Evolutionary conservation across 1,284 basidiomycete genomes (phyloP), one percentile per base, ranked within the genome.

Genomic region (Moesziomyces globuligerus): DNA sequence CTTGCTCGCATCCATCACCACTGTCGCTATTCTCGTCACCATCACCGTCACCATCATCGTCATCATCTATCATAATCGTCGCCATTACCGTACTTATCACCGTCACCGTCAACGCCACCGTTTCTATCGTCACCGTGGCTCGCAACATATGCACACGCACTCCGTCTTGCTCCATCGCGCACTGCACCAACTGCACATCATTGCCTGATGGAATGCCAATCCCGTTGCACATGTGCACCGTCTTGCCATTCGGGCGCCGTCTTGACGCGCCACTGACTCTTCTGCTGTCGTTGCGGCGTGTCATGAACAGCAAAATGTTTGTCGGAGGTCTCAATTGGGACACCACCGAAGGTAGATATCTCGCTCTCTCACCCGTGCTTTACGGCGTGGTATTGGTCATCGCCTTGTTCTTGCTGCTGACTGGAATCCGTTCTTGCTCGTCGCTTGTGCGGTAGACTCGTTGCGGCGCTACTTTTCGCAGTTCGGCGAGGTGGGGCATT

Each of bases 321-420:
- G 91, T 96, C 79, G 93, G 93, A 72, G 93, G 94, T 71, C 86
- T 96, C 58, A 94, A 95, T 85, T 96, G 94, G 93, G 93, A 96
- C 83, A 96, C 93, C 72, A 93, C 91, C 79, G 94, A 96, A 86
- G 93, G 93, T 73, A 59, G 39, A 10, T 64, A 64, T 37, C 42
- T 21, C 6, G 17, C 37, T n/a, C 34, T 8, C 1, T 18, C 39
- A 18, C 47, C 23, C 41, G n/a, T n/a, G n/a, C n/a, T n/a, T n/a
- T n/a, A n/a, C 1, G 29, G 13, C 13, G 29, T 15, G 29, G 13
- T 3, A 15, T 15, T 11, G 2, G 13, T 4, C 10, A 15, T 3
- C 29, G 29, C 6, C 1, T 5, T 20, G 38, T 46, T 46, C 8
- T 20, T 34, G 34, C 40, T 11, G 29, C 21, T 29, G 17, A 23